Base-by-base conservation (phyloP, 2,329 filamentous ascomycete species). In the Phyllosticta citrichinensis region DNA sequence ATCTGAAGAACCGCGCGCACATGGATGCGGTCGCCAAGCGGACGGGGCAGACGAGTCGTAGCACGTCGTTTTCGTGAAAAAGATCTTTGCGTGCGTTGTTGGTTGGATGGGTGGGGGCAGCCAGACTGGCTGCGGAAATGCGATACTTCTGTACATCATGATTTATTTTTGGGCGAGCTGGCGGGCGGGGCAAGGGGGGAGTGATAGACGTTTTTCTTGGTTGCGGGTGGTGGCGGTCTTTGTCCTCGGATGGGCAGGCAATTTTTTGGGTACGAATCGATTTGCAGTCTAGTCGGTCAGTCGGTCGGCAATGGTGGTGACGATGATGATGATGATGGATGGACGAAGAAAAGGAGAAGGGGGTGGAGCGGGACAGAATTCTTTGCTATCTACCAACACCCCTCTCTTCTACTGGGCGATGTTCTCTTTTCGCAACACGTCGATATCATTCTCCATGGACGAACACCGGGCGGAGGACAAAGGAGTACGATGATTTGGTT, bases 1-100 rank as follows among this genome's bases (percentile, higher is more conserved):
- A 99, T 76, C 79, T 97, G 56, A 89, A 87, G 74, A 97, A 96
- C 74, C 84, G 88, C 52, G 79, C 82, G 58, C 94, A 99, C 60
- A 68, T 67, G 63, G 64, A 65, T 50, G 72, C 69, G 27, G 72
- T 75, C 19, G 69, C 70, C n/a, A 70, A 67, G 57, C 68, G 73
- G 24, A 70, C 63, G 22, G 69, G 22, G 2, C 55, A 52, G 40
- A 22, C 58, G 3, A 54, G 52, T 20, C 51, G 57, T 1, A 52
- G 35, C n/a, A 33, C 53, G 17, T 60, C 58, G 14, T 52, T 40
- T n/a, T 56, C 50, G 17, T 50, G 22, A 47, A 17, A 55, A 22
- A 24, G 20, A 33, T n/a, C 14, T 51, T 52, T 14, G 40, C 33
- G 22, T 4, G 51, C 35, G 58, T 27, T n/a, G 54, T 22, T 25